Percentiles rank a stretch among this genome's conserved stretches.
Conservation (phyloP, 208 protist species). For the Acanthamoeba lenticulata region DNA sequence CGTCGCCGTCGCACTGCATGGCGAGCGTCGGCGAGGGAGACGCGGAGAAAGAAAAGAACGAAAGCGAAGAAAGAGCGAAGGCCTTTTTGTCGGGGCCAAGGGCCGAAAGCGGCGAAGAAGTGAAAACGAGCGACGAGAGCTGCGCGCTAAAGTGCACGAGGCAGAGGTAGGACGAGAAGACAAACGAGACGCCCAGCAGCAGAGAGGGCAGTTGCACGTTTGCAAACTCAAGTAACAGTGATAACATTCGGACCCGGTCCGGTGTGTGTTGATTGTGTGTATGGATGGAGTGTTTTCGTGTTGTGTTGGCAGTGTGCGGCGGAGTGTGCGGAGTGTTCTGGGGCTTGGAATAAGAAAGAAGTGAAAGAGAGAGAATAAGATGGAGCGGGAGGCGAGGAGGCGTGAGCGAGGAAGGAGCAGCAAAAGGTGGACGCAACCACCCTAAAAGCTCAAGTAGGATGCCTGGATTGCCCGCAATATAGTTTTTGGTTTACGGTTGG, state of each 20-base stretch:
- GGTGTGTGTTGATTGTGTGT: too few relatives aligned
- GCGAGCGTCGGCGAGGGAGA: neutral
- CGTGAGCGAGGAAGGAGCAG: too few relatives aligned
- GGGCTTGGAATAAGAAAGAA: too few relatives aligned
- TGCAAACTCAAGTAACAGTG: neutral
- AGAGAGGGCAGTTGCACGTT: slow-evolving; percentile 39
- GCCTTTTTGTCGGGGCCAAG: neutral
- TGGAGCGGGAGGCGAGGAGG: too few relatives aligned
- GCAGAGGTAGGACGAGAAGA: slow-evolving; percentile 52
- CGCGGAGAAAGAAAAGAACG: neutral
- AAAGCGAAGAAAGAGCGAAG: slow-evolving; percentile 15
- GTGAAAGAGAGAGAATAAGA: too few relatives aligned
- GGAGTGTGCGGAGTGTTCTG: too few relatives aligned
- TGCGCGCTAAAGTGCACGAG: neutral
- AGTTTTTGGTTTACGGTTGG: neutral
- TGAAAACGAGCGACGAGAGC: neutral
- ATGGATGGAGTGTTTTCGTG: too few relatives aligned
- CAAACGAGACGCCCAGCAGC: neutral
- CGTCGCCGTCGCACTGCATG: neutral
- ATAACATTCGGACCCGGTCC: neutral
- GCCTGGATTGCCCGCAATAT: neutral
- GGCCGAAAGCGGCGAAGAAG: neutral
- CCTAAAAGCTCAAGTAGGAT: too few relatives aligned
- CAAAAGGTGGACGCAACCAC: too few relatives aligned
- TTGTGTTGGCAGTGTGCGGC: too few relatives aligned